phyloP scores from a whole-genome alignment of 2,329 filamentous ascomycete species.

The Colletotrichum sp. region DNA sequence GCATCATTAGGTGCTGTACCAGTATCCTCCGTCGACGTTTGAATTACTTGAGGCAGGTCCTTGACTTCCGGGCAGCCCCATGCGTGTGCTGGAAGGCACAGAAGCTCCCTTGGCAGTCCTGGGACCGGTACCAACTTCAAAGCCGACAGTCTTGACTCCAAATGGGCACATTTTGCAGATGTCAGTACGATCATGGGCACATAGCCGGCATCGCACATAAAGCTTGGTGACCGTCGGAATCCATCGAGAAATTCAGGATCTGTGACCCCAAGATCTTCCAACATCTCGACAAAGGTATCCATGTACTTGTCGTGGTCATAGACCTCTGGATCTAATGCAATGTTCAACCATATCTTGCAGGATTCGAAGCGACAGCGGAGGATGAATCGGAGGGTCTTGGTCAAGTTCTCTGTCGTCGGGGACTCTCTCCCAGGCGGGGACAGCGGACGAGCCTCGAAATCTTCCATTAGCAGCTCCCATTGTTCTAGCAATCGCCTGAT shows the following conservation, averaged over 20 bases:
- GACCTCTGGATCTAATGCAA: not conserved
- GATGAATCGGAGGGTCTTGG: not conserved
- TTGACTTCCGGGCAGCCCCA: not conserved
- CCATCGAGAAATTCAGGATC: not conserved
- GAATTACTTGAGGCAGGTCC: not conserved
- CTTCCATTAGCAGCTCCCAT: not conserved
- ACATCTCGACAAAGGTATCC: not conserved
- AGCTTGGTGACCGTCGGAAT: not conserved
- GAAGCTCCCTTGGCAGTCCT: not conserved
- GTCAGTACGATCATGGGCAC: not conserved
- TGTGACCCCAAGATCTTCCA: not conserved
- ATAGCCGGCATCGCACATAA: not conserved
- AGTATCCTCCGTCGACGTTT: not conserved
- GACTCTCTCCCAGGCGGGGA: not conserved
- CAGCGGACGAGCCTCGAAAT: not conserved
- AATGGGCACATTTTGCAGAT: not conserved
- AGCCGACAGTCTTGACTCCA: not conserved
- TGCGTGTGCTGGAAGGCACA: not conserved
- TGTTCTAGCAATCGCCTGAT: not conserved
- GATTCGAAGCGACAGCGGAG: not conserved
- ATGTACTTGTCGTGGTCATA: not conserved
- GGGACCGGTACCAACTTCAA: not conserved
- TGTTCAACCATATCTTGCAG: not conserved
- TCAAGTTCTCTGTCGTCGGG: not conserved
- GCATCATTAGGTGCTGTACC: not conserved